Percentiles rank a stretch among this genome's conserved stretches.
phyloP scores from a whole-genome alignment of 768 basidiomycete genomes.

The Suillus fuscotomentosus region DNA sequence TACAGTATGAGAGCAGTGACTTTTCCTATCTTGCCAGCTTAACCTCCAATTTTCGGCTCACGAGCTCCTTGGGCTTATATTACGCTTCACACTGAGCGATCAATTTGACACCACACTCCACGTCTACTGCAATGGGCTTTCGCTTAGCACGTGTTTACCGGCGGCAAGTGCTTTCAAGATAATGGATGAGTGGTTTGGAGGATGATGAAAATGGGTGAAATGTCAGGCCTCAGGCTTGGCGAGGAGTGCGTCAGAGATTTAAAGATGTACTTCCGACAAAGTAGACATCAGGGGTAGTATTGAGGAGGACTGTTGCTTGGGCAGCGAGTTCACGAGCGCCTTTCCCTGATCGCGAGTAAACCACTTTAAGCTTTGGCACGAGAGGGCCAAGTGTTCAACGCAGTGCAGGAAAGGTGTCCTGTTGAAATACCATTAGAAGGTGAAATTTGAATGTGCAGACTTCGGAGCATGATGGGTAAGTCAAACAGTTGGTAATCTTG shows the following conservation, averaged over 20 bases:
- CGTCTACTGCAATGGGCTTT: constrained; percentile 84
- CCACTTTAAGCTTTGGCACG: constrained; percentile 53
- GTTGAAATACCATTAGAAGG: constrained; percentile 23
- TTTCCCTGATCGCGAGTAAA: constrained; percentile 78
- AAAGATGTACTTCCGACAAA: constrained; percentile 46
- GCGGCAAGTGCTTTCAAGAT: constrained; percentile 62
- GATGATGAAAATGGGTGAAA: constrained; percentile 70
- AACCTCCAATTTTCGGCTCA: constrained; percentile 74
- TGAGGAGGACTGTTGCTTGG: constrained; percentile 41
- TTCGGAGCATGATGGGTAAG: constrained; percentile 10
- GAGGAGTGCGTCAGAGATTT: constrained; percentile 59
- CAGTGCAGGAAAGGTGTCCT: constrained; percentile 77
- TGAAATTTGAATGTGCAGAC: constrained; percentile 14
- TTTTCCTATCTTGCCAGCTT: constrained; percentile 65
- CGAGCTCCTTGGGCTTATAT: constrained; percentile 64
- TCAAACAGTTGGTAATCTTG: constrained; percentile 5
- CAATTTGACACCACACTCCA: constrained; percentile 58
- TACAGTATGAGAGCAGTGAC: constrained; percentile 50
- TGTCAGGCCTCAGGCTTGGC: constrained; percentile 67
- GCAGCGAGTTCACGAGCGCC: constrained; percentile 54
- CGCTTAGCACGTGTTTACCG: constrained; percentile 86
- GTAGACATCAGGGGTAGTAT: constrained; percentile 47
- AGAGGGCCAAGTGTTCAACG: constrained; percentile 45
- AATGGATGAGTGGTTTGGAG: constrained; percentile 70
- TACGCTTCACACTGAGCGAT: constrained; percentile 63